These are phyloP conservation scores for Scheffersomyces stambukii DNA, from an alignment of 1,139 yeast species.

Conservation along the genomic window DNA sequence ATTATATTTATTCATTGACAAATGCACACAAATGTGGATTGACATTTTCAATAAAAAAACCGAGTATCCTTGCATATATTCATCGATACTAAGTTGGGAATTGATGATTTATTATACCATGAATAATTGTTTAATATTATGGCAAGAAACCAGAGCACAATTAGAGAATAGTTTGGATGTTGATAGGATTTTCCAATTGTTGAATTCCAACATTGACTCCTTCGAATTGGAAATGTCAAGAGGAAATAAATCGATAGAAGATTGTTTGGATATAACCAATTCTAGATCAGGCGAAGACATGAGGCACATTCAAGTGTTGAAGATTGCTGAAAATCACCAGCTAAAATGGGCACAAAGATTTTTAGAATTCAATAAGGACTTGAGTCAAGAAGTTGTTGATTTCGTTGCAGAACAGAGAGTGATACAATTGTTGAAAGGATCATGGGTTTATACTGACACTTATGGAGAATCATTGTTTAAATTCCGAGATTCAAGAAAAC, in stretches of 20 bases:
- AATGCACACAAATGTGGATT: constrained; percentile 37
- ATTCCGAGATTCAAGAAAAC: constrained; percentile 14
- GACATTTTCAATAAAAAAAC: constrained; percentile 32
- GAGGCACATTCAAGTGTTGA: constrained; percentile 52
- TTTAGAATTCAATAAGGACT: constrained; percentile 45
- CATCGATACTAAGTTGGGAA: constrained; percentile 52
- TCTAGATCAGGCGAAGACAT: constrained; percentile 45
- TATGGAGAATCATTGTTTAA: constrained; percentile 45
- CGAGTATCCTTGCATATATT: constrained; percentile 35
- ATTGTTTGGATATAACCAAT: constrained; percentile 42
- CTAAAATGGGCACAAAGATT: constrained; percentile 35
- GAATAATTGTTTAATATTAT: constrained; percentile 55
- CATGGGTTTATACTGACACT: constrained; percentile 74
- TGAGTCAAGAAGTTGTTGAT: constrained; percentile 60
- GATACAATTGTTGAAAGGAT: constrained; percentile 67
- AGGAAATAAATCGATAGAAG: constrained; percentile 30
- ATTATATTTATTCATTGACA: constrained; percentile 31
- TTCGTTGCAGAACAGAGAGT: constrained; percentile 81
- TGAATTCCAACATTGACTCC: constrained; percentile 25
- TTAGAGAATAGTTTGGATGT: constrained; percentile 42
- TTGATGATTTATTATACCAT: constrained; percentile 53
- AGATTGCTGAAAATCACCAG: constrained; percentile 32
- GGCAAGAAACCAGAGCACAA: constrained; percentile 66
- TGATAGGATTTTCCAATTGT: constrained; percentile 42
- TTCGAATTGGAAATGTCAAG: constrained; percentile 26